phyloP scores from a whole-genome alignment of 2,329 filamentous ascomycete genomes.

The Fusarium tjaetaba region DNA sequence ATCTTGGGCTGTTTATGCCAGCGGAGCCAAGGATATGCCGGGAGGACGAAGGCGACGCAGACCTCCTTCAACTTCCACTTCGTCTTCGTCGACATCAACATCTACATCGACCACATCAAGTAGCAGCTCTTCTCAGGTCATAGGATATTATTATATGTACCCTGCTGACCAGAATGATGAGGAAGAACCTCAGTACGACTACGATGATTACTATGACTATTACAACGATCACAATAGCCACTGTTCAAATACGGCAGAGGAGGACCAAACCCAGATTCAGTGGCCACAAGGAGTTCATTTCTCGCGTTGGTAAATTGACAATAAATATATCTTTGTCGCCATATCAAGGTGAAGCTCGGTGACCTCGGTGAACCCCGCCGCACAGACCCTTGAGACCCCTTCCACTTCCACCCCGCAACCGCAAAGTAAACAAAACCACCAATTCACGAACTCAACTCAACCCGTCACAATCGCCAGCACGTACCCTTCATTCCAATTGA shows the following conservation, averaged over 20 bases:
- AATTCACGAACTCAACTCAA: conserved; percentile 8
- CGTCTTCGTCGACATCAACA: not conserved
- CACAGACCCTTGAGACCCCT: conserved; percentile 35
- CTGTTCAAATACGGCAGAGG: not conserved
- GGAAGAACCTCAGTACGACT: not conserved
- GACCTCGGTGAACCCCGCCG: conserved; percentile 40
- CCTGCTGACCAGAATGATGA: not conserved
- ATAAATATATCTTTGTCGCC: not conserved
- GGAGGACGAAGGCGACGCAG: not conserved
- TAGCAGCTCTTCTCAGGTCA: not conserved
- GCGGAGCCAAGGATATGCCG: not conserved
- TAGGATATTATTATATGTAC: not conserved
- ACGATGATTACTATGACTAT: not conserved
- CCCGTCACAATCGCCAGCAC: not conserved
- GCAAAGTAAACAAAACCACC: conserved; percentile 44
- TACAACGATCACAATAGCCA: not conserved
- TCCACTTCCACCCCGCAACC: conserved; percentile 43
- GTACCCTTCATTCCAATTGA: not conserved
- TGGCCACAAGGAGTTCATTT: conserved; percentile 30
- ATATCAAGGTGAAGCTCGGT: conserved; percentile 31
- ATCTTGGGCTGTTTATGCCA: conserved; percentile 37
- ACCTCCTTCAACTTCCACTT: not conserved
- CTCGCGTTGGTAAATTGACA: conserved; percentile 1
- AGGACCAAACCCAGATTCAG: not conserved
- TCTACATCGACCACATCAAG: not conserved